Percentiles rank a stretch among this genome's conserved stretches.
phyloP scores from a whole-genome alignment of 1,284 basidiomycete genomes.

The Cerrena zonata region DNA sequence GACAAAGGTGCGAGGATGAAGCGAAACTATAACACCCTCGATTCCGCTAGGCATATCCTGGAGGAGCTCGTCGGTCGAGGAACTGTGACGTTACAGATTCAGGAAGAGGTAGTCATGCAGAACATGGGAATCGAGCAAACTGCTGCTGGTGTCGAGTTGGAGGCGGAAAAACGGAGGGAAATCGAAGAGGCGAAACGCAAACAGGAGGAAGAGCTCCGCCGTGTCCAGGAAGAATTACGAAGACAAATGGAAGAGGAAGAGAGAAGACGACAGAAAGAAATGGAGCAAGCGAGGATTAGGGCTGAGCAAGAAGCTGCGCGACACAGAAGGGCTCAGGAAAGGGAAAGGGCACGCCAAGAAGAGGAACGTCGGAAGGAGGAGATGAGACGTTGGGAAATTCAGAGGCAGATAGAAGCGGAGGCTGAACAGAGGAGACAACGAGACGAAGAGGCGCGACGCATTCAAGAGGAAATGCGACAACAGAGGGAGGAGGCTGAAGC shows the following conservation, averaged over 20 bases:
- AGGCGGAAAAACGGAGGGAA: slow-evolving; percentile 5
- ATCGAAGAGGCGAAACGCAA: slow-evolving; percentile 7
- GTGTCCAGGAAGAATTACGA: slow-evolving; percentile 6
- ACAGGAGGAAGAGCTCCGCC: slow-evolving; percentile 9
- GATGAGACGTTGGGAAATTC: background rate
- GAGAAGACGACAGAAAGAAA: background rate
- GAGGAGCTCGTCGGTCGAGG: slow-evolving; percentile 6
- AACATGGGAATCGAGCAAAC: slow-evolving; percentile 4
- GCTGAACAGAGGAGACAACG: slow-evolving; percentile 1
- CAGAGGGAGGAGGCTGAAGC: background rate
- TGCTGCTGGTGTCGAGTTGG: slow-evolving; percentile 7
- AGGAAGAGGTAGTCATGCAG: slow-evolving; percentile 14
- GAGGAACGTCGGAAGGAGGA: slow-evolving; percentile 3
- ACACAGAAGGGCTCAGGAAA: background rate
- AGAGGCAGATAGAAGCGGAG: background rate
- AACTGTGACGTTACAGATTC: slow-evolving; percentile 10
- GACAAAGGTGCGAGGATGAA: slow-evolving; percentile 14
- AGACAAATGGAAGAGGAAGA: slow-evolving; percentile 2
- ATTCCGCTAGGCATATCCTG: slow-evolving; percentile 15
- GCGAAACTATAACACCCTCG: slow-evolving; percentile 13
- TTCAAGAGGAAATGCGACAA: background rate
- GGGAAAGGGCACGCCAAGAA: background rate
- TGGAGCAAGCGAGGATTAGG: slow-evolving; percentile 1
- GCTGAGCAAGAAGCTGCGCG: background rate
- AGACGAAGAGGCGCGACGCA: background rate